Base-by-base conservation (phyloP, 352 stramenopile species). In the Phytophthora capsici region DNA sequence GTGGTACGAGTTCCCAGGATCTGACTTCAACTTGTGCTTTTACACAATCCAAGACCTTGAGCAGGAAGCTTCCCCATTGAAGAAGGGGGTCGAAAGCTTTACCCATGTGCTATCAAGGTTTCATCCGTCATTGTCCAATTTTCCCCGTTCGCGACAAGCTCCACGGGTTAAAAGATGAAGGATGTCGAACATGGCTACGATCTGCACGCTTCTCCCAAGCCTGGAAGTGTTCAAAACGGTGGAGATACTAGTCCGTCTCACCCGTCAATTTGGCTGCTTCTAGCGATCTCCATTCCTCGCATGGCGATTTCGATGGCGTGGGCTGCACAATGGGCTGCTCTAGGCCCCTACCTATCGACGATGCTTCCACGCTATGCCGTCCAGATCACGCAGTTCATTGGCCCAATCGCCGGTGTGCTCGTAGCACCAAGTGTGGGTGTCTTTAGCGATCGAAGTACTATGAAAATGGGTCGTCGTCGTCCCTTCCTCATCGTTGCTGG, bases 221-320 rank as follows among this genome's bases (percentile, higher is more conserved):
- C 53, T 26, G 45, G 50, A 7, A 57, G 22, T 30, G 3, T 53
- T 6, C 46, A 62, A 40, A 55, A 45, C n/a, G 51, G 7, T 20
- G 46, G 5, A 9, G 45, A 59, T 13, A 48, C 57, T 7, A 3
- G n/a, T n/a, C 20, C 17, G 25, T 52, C 51, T 20, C 62, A 75
- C 34, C 66, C 66, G 2, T 88, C 77, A 12, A 52, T 84, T 30
- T 62, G 52, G 51, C 61, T 78, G 44, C 57, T 88, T 9, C 41
- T 88, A 23, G 64, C 69, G 0, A 63, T 88, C 14, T 86, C 77
- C 20, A 69, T 84, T 48, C 77, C 77, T 12, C 75, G 75, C 20
- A 78, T 89, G 73, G 77, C 75, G 14, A 81, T 89, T 34, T 61
- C 76, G 23, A 85, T 86, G 75, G 77, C 77, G 0, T 89, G 77